Conservation (phyloP, 2,329 filamentous ascomycete genomes). For the Penicillium sp. region DNA sequence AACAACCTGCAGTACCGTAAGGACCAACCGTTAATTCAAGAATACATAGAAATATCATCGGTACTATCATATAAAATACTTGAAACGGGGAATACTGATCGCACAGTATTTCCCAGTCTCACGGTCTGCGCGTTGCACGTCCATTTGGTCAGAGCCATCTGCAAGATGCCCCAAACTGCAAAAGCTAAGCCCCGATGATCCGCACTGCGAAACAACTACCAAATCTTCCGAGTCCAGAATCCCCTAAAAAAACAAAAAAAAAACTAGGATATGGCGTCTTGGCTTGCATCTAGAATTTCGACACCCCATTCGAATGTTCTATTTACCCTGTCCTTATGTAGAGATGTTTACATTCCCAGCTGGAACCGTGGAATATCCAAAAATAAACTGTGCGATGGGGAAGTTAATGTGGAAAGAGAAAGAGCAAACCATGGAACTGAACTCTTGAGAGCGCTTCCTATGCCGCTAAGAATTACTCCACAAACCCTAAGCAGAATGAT, state of each 20-base stretch:
- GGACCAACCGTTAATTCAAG: neutral
- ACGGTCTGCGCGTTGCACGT: conserved; percentile 24
- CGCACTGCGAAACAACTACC: conserved; percentile 26
- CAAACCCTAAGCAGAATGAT: conserved; percentile 16
- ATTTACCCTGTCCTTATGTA: no score
- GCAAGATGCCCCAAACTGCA: conserved; percentile 29
- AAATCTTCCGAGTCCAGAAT: conserved; percentile 12
- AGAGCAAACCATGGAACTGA: conserved; percentile 5
- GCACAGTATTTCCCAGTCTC: conserved; percentile 17
- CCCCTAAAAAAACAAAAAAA: neutral
- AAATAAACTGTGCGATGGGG: conserved; percentile 1
- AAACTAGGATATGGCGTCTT: neutral
- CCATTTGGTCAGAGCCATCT: conserved; percentile 23
- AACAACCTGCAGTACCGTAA: neutral
- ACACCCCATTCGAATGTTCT: neutral
- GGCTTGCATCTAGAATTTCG: conserved; percentile 2
- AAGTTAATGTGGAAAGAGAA: neutral
- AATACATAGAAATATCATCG: neutral
- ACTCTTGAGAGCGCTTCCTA: conserved; percentile 6
- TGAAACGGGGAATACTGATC: conserved; percentile 8
- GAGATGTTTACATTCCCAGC: neutral
- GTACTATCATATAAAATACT: neutral
- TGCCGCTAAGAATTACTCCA: conserved; percentile 16
- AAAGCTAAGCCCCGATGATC: conserved; percentile 35
- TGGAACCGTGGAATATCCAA: neutral